These are phyloP conservation scores for Xerocomellus dryophilus DNA, from an alignment of 768 basidiomycete genomes.

Conservation along the genomic window DNA sequence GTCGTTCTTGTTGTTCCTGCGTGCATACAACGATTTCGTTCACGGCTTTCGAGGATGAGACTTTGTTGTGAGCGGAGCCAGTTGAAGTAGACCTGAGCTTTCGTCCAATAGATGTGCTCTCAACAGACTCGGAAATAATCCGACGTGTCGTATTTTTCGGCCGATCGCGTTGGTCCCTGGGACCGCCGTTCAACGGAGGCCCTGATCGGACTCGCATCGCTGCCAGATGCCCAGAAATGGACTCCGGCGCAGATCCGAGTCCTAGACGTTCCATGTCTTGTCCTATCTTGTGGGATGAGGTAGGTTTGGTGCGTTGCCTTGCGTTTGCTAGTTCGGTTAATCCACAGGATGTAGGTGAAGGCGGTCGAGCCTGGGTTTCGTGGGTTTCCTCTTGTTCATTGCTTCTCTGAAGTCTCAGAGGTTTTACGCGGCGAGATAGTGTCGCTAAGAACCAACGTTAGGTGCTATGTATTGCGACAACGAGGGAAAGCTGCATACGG, in stretches of 20 bases:
- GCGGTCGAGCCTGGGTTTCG: background rate
- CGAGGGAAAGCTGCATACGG: slow-evolving; percentile 16
- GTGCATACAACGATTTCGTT: background rate
- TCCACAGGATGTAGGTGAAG: slow-evolving; percentile 7
- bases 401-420: slow-evolving; percentile 11
- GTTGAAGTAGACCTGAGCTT: slow-evolving; percentile 1
- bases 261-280: slow-evolving; percentile 11
- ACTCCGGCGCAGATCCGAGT: slow-evolving; percentile 23
- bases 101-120: slow-evolving; percentile 4
- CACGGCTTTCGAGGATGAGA: slow-evolving; percentile 7
- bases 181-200: background rate
- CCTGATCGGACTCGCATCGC: slow-evolving; percentile 20
- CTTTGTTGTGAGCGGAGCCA: slow-evolving; percentile 1
- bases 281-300: slow-evolving; percentile 7
- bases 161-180: slow-evolving; percentile 1
- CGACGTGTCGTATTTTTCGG: slow-evolving; percentile 12
- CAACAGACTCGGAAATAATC: slow-evolving; percentile 18
- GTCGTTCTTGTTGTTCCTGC: slow-evolving; percentile 6
- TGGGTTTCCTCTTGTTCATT: slow-evolving; percentile 6
- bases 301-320: slow-evolving; percentile 16
- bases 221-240: slow-evolving; percentile 29
- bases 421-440: slow-evolving; percentile 11
- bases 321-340: background rate
- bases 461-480: background rate
- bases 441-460: slow-evolving; percentile 11